phyloP scores from a whole-genome alignment of 1,139 yeast genomes.

The Yueomyces sp. region DNA sequence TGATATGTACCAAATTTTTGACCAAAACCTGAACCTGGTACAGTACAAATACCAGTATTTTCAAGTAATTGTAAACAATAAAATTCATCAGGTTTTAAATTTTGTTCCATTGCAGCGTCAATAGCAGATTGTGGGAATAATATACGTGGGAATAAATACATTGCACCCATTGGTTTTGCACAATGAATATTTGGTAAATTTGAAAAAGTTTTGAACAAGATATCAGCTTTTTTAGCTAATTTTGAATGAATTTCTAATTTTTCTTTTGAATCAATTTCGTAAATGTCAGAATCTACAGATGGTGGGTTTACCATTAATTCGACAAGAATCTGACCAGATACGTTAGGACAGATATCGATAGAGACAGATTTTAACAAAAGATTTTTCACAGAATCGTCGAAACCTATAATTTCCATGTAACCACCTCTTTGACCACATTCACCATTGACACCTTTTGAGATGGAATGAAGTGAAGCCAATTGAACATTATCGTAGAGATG shows the following conservation, averaged over 20 bases:
- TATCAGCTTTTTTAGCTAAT: constrained; percentile 48
- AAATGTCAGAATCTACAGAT: constrained; percentile 60
- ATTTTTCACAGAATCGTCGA: constrained; percentile 54
- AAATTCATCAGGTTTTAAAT: constrained; percentile 64
- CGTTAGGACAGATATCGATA: constrained; percentile 85
- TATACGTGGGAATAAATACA: constrained; percentile 86
- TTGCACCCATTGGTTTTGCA: constrained; percentile 89
- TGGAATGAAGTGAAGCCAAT: constrained; percentile 86
- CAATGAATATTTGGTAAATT: constrained; percentile 72
- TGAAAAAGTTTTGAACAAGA: constrained; percentile 56
- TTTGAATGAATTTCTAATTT: constrained; percentile 46
- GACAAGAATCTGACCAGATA: constrained; percentile 83
- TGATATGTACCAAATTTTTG: constrained; percentile 83
- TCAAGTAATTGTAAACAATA: constrained; percentile 78
- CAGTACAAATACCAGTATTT: constrained; percentile 90
- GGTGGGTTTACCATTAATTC: constrained; percentile 95
- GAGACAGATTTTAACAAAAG: constrained; percentile 76
- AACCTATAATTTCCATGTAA: constrained; percentile 86
- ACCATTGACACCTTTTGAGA: constrained; percentile 93
- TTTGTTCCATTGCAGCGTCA: constrained; percentile 42
- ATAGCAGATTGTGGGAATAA: constrained; percentile 51
- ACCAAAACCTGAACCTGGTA: constrained; percentile 96
- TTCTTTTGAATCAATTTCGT: constrained; percentile 51
- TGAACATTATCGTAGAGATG: constrained; percentile 60
- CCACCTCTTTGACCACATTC: constrained; percentile 99